Evolutionary conservation across 2,329 filamentous ascomycete genomes (phyloP).

Genomic region (Tolypocladium tundrense): DNA sequence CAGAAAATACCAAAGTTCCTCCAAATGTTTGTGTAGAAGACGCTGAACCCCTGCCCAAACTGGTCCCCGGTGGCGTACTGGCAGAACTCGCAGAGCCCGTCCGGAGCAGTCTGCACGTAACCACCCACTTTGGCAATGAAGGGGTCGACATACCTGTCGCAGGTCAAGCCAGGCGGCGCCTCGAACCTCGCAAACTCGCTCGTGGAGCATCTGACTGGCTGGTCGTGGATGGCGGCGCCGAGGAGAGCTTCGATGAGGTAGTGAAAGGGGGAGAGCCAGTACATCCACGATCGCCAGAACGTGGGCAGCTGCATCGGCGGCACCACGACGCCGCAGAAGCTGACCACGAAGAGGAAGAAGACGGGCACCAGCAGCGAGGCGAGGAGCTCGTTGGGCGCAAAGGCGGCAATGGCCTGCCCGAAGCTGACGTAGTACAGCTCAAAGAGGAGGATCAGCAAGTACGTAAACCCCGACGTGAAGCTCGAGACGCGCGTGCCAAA

Average conservation of each 20-base stretch:
- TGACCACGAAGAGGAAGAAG: slow-evolving; percentile 60
- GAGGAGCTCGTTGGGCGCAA: slow-evolving; percentile 55
- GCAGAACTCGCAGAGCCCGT: slow-evolving; percentile 54
- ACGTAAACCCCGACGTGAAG: slow-evolving; percentile 51
- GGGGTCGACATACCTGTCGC: slow-evolving; percentile 44
- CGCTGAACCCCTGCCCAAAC: slow-evolving; percentile 49
- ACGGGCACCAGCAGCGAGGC: slow-evolving; percentile 57
- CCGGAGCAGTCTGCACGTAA: slow-evolving; percentile 45
- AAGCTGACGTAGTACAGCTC: slow-evolving; percentile 57
- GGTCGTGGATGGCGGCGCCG: slow-evolving; percentile 40
- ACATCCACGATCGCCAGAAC: slow-evolving; percentile 59
- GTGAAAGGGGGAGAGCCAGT: slow-evolving; percentile 57
- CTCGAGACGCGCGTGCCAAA: slow-evolving; percentile 38
- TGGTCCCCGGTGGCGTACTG: slow-evolving; percentile 50
- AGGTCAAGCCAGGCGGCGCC: slow-evolving; percentile 48
- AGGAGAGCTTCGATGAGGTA: slow-evolving; percentile 57
- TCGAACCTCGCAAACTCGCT: slow-evolving; percentile 51
- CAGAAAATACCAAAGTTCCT: slow-evolving; percentile 55
- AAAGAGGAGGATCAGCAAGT: slow-evolving; percentile 55
- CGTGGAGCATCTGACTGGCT: slow-evolving; percentile 43
- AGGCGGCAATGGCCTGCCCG: slow-evolving; percentile 57
- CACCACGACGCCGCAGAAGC: slow-evolving; percentile 62
- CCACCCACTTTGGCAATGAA: slow-evolving; percentile 47
- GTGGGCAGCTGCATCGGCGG: slow-evolving; percentile 45
- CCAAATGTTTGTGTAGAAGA: slow-evolving; percentile 53